A percentile compares a stretch with the other conserved stretches of the same genome.
Conservation (phyloP, 768 basidiomycete species). For the Amanita pseudoporphyria region DNA sequence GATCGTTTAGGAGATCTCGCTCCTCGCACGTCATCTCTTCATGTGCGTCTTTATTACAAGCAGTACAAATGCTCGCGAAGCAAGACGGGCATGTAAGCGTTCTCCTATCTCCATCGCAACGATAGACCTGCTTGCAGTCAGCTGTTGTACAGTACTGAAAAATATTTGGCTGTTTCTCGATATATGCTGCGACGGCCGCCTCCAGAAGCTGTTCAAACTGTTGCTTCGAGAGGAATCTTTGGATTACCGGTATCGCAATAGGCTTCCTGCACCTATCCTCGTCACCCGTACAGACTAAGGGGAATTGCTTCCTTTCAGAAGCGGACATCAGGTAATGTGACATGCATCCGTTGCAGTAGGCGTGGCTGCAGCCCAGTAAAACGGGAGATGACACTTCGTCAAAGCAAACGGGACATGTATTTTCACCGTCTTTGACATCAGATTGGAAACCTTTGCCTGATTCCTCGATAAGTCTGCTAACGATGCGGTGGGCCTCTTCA, state of each 20-base stretch:
- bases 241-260: slow-evolving; percentile 31
- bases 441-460: neutral
- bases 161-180: slow-evolving; percentile 33
- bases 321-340: slow-evolving; percentile 2
- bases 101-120: slow-evolving; percentile 8
- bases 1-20: slow-evolving; percentile 20
- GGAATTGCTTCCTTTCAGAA: slow-evolving; percentile 4
- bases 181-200: slow-evolving; percentile 34
- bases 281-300: slow-evolving; percentile 4
- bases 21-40: slow-evolving; percentile 43
- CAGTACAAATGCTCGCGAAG: slow-evolving; percentile 36
- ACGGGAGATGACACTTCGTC: slow-evolving; percentile 3
- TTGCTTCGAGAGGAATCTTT: slow-evolving; percentile 25
- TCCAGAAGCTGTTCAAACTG: slow-evolving; percentile 35
- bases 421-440: neutral
- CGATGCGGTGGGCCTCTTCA: slow-evolving; percentile 30
- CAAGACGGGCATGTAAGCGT: slow-evolving; percentile 44
- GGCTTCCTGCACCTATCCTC: slow-evolving; percentile 7
- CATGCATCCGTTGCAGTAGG: slow-evolving; percentile 5
- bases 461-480: slow-evolving; percentile 1
- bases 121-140: slow-evolving; percentile 43
- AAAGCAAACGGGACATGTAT: slow-evolving; percentile 6
- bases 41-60: slow-evolving; percentile 41
- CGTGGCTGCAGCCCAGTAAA: neutral
- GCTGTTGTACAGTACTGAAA: slow-evolving; percentile 47